A percentile compares a stretch with the other conserved stretches of the same genome.
Evolutionary conservation across 2,329 filamentous ascomycete genomes (phyloP).

Genomic region (Didymella pomorum): DNA sequence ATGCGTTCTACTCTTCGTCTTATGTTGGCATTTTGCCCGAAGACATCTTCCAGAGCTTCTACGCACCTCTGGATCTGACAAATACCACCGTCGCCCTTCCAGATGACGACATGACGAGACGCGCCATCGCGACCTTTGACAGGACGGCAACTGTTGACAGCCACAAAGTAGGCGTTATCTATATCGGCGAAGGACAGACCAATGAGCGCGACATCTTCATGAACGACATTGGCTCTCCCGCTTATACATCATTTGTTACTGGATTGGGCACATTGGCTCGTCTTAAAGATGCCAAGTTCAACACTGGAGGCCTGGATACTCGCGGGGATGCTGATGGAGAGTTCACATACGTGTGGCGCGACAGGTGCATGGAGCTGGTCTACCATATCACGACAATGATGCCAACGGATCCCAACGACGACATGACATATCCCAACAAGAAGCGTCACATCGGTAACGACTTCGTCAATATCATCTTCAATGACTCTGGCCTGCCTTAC

Average conservation of each 20-base stretch:
- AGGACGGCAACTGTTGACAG: constrained; percentile 89
- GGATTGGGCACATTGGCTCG: constrained; percentile 82
- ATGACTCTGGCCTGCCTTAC: constrained; percentile 91
- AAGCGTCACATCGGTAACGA: constrained; percentile 97
- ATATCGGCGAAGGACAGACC: constrained; percentile 86
- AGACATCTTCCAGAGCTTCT: constrained; percentile 74
- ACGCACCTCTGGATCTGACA: constrained; percentile 60
- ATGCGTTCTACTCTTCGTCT: constrained; percentile 56
- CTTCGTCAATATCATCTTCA: constrained; percentile 98
- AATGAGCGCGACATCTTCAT: constrained; percentile 83
- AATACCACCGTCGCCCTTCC: constrained; percentile 78
- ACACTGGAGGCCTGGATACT: constrained; percentile 89
- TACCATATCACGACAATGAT: constrained; percentile 98
- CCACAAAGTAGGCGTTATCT: constrained; percentile 94
- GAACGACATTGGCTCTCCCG: constrained; percentile 84
- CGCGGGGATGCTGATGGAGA: constrained; percentile 81
- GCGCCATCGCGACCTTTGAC: constrained; percentile 84
- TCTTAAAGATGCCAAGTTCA: constrained; percentile 84
- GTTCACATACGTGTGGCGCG: constrained; percentile 92
- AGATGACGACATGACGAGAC: constrained; percentile 71
- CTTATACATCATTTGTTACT: constrained; percentile 86
- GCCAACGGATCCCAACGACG: constrained; percentile 83
- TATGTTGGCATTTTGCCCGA: constrained; percentile 74
- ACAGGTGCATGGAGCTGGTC: constrained; percentile 91
- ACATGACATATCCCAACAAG: constrained; percentile 78